phyloP scores from a whole-genome alignment of 768 basidiomycete species.

The Xerocomellus intermedius region DNA sequence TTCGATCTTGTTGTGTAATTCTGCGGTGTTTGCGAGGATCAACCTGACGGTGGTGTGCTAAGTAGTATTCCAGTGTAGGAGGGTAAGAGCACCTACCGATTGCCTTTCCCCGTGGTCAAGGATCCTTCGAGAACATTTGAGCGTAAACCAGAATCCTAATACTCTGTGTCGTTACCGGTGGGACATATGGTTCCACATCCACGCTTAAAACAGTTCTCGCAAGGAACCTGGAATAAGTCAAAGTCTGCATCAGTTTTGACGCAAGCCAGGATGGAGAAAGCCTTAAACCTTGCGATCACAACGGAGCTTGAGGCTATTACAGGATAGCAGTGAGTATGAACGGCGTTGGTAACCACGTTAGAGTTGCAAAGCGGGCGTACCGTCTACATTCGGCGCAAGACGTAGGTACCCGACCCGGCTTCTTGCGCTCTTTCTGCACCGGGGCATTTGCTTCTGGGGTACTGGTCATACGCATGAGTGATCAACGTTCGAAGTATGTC shows the following conservation, averaged over 20 bases:
- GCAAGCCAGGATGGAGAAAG: background rate
- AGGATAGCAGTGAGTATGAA: background rate
- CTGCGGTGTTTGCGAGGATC: constrained; percentile 66
- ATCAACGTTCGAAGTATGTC: background rate
- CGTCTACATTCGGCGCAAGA: constrained; percentile 43
- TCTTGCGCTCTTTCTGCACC: constrained; percentile 38
- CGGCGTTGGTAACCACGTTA: background rate
- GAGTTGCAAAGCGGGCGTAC: constrained; percentile 17
- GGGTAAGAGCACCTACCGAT: constrained; percentile 37
- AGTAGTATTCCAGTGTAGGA: background rate
- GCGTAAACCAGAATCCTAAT: constrained; percentile 1
- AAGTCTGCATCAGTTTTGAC: constrained; percentile 13
- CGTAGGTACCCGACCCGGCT: constrained; percentile 48
- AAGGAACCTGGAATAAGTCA: constrained; percentile 54
- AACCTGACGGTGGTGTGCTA: constrained; percentile 35
- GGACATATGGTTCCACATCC: constrained; percentile 78
- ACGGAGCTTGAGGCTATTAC: constrained; percentile 53
- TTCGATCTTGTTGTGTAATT: constrained; percentile 67
- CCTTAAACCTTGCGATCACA: constrained; percentile 59
- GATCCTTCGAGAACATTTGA: constrained; percentile 38
- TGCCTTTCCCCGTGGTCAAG: constrained; percentile 58
- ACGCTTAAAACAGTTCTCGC: constrained; percentile 73
- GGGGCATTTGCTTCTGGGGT: constrained; percentile 7
- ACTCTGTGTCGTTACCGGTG: constrained; percentile 48
- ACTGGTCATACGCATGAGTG: background rate